Base-by-base conservation (phyloP, 768 basidiomycete genomes). In the Podaxis sp. region DNA sequence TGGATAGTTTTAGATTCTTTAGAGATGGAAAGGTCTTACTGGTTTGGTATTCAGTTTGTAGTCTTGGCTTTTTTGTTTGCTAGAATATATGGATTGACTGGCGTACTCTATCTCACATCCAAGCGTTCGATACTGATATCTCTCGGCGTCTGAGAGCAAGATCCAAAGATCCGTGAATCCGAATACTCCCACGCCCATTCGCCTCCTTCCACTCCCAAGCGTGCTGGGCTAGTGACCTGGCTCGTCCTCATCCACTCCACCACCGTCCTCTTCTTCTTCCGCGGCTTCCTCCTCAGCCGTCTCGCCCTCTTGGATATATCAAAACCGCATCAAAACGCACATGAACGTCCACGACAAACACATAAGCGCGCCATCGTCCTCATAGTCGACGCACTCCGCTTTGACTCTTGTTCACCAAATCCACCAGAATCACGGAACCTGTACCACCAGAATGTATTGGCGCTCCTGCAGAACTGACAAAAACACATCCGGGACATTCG, bases 361-460 rank as follows among this genome's bases (percentile, higher is more conserved):
- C 92, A 96, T 79, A 82, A 83, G 65, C 87, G 91, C 66, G 91
- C 92, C 4, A 2, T 1, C 26, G 0, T 26, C 44, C 81, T 99
- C 65, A 84, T 99, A 59, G 92, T 99, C 67, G 97, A 99, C 74
- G 84, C 96, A 0, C 80, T 99, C 24, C 90, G 97, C 2, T 96
- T 94, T 69, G 96, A 99, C 76, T 99, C 99, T 72, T 76, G 99
- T 51, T 83, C 93, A 0, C 86, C 89, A 2, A 71, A 89, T 61
- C 87, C 90, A 0, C 87, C 87, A 4, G 69, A 76, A 17, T 87
- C 88, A 2, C 68, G 75, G 0, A 90, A 89, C 0, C 81, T 84
- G 1, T 84, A 86, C 67, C 90, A 95, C 71, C 95, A 97, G 73
- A 84, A 92, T 73, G 80, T 95, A 24, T 75, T 99, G 22, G 22